These are phyloP conservation scores for Funneliformis geosporum DNA, from an alignment of 192 early-diverging fungal species.

Conservation along the genomic window DNA sequence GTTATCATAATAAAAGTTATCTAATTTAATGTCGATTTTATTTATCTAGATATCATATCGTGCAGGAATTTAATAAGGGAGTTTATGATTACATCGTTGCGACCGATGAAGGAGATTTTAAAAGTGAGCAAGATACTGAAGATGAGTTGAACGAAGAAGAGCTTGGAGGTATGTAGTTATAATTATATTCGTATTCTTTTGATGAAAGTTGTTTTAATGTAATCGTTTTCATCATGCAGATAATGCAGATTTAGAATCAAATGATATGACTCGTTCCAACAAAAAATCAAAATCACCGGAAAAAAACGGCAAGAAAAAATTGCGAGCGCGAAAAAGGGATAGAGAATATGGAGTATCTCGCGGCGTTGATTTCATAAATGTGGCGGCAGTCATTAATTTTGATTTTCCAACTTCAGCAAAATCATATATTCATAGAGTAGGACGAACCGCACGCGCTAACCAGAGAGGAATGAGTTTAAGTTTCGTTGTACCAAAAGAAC, in stretches of 20 bases:
- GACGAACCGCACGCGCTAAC: conserved; percentile 92
- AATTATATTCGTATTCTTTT: background rate
- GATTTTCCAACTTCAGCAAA: conserved; percentile 87
- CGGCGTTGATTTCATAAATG: conserved; percentile 94
- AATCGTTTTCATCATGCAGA: background rate
- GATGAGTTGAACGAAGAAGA: conserved; percentile 57
- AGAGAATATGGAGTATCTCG: conserved; percentile 94
- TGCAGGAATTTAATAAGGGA: conserved; percentile 96
- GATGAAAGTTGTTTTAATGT: background rate
- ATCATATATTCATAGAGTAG: conserved; percentile 92
- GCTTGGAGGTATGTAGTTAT: conserved; percentile 32
- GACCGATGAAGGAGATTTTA: conserved; percentile 83
- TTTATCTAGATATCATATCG: conserved; percentile 79
- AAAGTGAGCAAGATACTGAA: conserved; percentile 64
- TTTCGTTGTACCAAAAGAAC: conserved; percentile 71
- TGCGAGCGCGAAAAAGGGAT: conserved; percentile 59
- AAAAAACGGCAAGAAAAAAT: conserved; percentile 48
- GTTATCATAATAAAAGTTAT: background rate
- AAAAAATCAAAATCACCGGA: conserved; percentile 34
- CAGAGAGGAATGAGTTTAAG: conserved; percentile 86
- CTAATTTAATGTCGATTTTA: background rate
- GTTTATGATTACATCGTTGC: conserved; percentile 95
- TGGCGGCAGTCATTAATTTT: conserved; percentile 95
- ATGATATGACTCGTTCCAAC: conserved; percentile 35
- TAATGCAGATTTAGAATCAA: conserved; percentile 21